Percentiles rank a stretch among this genome's conserved stretches.
Evolutionary conservation across 768 basidiomycete species (phyloP).

Genomic region (Lactarius tabidus): DNA sequence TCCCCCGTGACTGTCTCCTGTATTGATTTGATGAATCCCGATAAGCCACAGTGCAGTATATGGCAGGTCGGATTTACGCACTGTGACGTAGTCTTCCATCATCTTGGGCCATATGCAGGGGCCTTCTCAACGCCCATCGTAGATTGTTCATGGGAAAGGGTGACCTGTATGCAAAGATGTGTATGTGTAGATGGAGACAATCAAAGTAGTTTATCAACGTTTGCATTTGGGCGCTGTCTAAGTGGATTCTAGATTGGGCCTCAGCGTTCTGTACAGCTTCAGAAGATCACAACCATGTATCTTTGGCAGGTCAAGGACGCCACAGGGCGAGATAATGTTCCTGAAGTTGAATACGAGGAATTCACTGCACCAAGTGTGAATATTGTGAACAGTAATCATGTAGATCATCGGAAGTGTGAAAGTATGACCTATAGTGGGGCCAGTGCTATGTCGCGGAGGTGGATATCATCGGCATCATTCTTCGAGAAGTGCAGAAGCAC

Average conservation of each 20-base stretch:
- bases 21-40: not conserved
- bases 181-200: not conserved
- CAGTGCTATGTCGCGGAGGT: too few relatives aligned
- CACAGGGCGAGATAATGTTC: not conserved
- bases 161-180: conserved; percentile 17
- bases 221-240: conserved; percentile 32
- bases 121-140: conserved; percentile 19
- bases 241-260: not conserved
- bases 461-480: not conserved
- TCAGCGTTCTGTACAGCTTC: not conserved
- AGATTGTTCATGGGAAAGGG: conserved; percentile 27
- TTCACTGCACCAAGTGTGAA: not conserved
- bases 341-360: conserved; percentile 6
- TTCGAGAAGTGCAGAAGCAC: not conserved
- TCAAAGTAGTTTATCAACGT: conserved; percentile 29
- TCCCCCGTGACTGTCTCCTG: not conserved
- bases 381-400: not conserved
- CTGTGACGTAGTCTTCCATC: not conserved
- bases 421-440: too few relatives aligned
- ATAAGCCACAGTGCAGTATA: not conserved
- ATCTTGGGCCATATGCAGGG: too few relatives aligned
- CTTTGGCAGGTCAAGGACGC: not conserved
- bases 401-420: not conserved
- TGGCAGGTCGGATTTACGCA: not conserved
- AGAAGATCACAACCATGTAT: not conserved